These are phyloP conservation scores for Pisolithus microcarpus DNA, from an alignment of 768 basidiomycete genomes.

Conservation along the genomic window DNA sequence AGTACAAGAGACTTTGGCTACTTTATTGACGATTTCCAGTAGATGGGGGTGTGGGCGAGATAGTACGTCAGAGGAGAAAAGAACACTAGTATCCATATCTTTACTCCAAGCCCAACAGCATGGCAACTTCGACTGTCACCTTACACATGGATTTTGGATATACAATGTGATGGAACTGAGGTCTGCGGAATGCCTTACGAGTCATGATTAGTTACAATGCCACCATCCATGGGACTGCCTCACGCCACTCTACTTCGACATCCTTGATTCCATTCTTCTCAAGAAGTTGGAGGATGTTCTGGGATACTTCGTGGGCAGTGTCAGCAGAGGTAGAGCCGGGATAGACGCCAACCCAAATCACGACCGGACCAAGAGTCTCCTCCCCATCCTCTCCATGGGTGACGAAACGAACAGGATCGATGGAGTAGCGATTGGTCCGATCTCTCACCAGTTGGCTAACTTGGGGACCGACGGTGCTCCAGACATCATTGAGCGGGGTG, in stretches of 20 bases:
- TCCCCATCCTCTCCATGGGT: slow-evolving; percentile 25
- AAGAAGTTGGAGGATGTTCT: slow-evolving; percentile 31
- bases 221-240: no score
- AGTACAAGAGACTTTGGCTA: no score
- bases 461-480: slow-evolving; percentile 33
- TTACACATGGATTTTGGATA: no score
- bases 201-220: no score
- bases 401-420: slow-evolving; percentile 31
- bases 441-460: slow-evolving; percentile 31
- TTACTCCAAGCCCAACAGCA: no score
- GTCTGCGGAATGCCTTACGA: no score
- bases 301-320: slow-evolving; percentile 30
- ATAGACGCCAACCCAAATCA: slow-evolving; percentile 9
- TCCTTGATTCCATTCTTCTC: slow-evolving; percentile 23
- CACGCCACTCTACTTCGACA: slow-evolving; percentile 35
- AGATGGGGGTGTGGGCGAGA: no score
- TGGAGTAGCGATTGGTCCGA: slow-evolving; percentile 8
- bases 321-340: not conserved
- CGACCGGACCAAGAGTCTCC: slow-evolving; percentile 11
- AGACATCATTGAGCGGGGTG: slow-evolving; percentile 35
- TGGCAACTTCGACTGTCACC: no score
- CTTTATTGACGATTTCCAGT: no score
- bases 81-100: no score
- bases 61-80: no score
- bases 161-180: no score